Base-by-base conservation (phyloP, 345 rosid species). In the Cochlearia excelsa region DNA sequence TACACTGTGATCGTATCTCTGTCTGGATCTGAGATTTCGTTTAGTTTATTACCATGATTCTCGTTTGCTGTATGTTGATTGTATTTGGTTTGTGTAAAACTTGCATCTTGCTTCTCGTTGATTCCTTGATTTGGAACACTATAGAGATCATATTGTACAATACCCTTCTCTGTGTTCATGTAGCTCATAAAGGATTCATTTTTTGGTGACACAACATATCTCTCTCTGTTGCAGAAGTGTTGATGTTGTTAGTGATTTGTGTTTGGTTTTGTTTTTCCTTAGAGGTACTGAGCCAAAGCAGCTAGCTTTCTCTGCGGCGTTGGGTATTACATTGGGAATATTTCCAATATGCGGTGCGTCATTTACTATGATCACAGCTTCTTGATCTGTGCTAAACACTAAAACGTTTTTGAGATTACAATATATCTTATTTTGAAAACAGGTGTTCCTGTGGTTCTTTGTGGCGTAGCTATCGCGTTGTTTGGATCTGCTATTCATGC, bases 271-370 rank as follows among this genome's bases (percentile, higher is more conserved):
- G 45, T 44, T 33, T 11, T 41, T 47, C 26, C 9, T 31, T 41
- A 89, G 93, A 70, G 89, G 97, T 57, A 74, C 87, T 41, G 97
- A 89, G 66, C 99, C 99, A 3, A 87, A 78, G 79, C 94, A 89
- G 69, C 71, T 92, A 64, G 98, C 97, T 2, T 82, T 88, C 69
- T 86, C 99, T 35, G 72, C 91, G 1, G 94, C 99, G 67, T 74
- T 89, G 48, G 99, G 99, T 33, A 65, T 85, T 50, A 85, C 94
- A 10, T 45, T 93, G 50, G 95, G 97, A 45, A 40, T 93, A 31
- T 93, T 93, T 65, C 99, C 97, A 1, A 83, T 93, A 39, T 89
- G 95, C 35, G 99, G 99, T 86, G 70, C 68, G 66, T 51, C 0
- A 5, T n/a, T 41, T 48, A 28, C 34, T 46, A 11, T 8, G 55